Base-by-base conservation (phyloP, 1,284 basidiomycete species). In the Cystobasidium pallidum region DNA sequence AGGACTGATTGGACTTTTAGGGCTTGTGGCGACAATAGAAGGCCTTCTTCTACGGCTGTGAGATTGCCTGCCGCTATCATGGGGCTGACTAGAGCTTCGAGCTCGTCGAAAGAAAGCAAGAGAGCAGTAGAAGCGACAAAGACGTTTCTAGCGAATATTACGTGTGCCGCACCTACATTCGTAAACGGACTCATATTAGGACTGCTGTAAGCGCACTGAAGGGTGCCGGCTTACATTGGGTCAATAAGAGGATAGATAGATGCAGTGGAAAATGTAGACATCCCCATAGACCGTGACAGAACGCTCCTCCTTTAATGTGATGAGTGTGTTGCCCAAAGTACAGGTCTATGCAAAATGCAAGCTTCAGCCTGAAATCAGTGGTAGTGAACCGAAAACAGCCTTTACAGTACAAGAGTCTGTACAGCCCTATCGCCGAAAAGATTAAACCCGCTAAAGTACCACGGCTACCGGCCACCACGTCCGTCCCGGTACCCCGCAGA, bases 321-420 rank as follows among this genome's bases (percentile, higher is more conserved):
- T 66, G 64, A 11, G 34, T 66, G 28, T 54, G 52, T 30, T 66
- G 51, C 2, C 51, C 64, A 30, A 66, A 66, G 24, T 66, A 66
- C 15, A 66, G 34, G 41, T 66, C 64, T 66, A 26, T 2, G 36
- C 21, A 52, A 2, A 3, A 19, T 7, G 8, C n/a, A n/a, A 30
- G 10, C 3, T 11, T 64, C 15, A 49, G 43, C 21, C 61, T n/a
- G n/a, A 49, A 54, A 26, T 13, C 57, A 34, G 28, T 47, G 19
- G 7, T 45, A 24, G 26, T 26, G 34, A 32, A 30, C 2, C 19
- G 11, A 21, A 1, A 36, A 24, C 13, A 19, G 15, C 17, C 15
- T 58, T 62, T 34, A 70, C 67, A 61, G 32, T 61, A 70, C 15
- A 70, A 41, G 1, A 70, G 11, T 15, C 67, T 36, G 26, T 70